phyloP scores from a whole-genome alignment of 148 eudicot species.

The Persicaria tinctoria region DNA sequence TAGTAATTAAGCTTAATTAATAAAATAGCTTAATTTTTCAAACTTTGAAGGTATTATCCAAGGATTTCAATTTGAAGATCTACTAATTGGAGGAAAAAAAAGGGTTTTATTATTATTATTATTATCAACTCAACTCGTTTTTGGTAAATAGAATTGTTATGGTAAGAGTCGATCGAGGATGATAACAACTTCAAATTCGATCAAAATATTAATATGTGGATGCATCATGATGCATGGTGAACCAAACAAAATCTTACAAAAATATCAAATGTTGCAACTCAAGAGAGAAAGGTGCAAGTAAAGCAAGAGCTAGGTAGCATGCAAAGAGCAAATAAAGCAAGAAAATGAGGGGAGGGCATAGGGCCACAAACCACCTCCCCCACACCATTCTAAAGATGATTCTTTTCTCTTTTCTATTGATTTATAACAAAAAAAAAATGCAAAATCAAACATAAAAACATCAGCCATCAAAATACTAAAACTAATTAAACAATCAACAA shows the following conservation, averaged over 20 bases:
- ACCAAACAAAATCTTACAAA: background rate
- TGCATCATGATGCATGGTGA: background rate
- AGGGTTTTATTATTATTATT: too few species aligned
- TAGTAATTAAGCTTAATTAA: too few species aligned
- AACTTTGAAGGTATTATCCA: too few species aligned
- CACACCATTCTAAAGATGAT: conserved; percentile 1
- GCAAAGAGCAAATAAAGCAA: background rate
- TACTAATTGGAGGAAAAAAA: too few species aligned
- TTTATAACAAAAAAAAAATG: background rate
- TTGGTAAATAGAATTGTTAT: too few species aligned
- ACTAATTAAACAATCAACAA: background rate
- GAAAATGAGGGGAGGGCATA: conserved; percentile 2
- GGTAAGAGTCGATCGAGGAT: too few species aligned
- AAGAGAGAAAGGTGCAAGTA: background rate
- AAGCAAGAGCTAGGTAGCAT: background rate
- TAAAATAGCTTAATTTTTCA: too few species aligned
- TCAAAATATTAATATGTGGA: too few species aligned
- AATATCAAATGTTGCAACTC: background rate
- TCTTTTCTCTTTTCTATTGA: background rate
- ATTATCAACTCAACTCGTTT: too few species aligned
- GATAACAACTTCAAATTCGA: too few species aligned
- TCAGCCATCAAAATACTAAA: background rate
- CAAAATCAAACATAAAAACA: conserved; percentile 6
- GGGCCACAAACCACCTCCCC: background rate
- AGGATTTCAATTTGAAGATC: too few species aligned